These are phyloP conservation scores for Diaporthe caulivora DNA, from an alignment of 2,329 filamentous ascomycete species.

Conservation along the genomic window DNA sequence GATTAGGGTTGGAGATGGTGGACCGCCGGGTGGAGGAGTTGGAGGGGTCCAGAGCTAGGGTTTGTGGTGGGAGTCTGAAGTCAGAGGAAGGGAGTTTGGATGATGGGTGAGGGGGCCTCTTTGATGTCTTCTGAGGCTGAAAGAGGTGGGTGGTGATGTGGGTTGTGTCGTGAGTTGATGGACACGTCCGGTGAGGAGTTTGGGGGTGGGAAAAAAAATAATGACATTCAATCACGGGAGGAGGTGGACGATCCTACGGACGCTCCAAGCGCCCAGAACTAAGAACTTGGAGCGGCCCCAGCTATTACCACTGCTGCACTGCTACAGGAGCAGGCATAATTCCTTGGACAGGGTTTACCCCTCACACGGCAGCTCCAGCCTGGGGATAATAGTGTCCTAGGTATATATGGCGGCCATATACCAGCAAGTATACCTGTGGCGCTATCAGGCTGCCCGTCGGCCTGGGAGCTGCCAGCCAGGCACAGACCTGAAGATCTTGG, in stretches of 20 bases:
- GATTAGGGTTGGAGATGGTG: constrained; percentile 32
- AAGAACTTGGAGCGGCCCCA: constrained; percentile 9
- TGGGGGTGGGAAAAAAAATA: constrained; percentile 26
- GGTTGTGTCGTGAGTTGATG: constrained; percentile 3
- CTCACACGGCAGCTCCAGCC: constrained; percentile 14
- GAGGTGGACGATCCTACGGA: constrained; percentile 26
- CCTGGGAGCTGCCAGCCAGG: constrained; percentile 21
- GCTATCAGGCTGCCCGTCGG: neutral
- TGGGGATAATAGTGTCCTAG: neutral
- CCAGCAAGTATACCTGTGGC: neutral
- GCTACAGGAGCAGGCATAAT: constrained; percentile 16
- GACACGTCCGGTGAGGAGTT: constrained; percentile 24
- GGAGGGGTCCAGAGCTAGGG: constrained; percentile 18
- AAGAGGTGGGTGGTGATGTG: neutral
- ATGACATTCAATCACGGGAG: constrained; percentile 28
- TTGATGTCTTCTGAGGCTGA: neutral
- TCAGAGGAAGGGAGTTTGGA: neutral
- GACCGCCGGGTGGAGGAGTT: constrained; percentile 22
- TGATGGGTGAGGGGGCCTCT: neutral
- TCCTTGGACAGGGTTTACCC: constrained; percentile 19
- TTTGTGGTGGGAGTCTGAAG: neutral
- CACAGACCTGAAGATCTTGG: constrained; percentile 29
- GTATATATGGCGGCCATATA: accelerated
- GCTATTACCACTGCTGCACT: constrained; percentile 7
- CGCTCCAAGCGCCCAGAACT: constrained; percentile 22